Evolutionary conservation across 495 filamentous ascomycete species (phyloP).

Genomic region (Gamarada debralockiae): DNA sequence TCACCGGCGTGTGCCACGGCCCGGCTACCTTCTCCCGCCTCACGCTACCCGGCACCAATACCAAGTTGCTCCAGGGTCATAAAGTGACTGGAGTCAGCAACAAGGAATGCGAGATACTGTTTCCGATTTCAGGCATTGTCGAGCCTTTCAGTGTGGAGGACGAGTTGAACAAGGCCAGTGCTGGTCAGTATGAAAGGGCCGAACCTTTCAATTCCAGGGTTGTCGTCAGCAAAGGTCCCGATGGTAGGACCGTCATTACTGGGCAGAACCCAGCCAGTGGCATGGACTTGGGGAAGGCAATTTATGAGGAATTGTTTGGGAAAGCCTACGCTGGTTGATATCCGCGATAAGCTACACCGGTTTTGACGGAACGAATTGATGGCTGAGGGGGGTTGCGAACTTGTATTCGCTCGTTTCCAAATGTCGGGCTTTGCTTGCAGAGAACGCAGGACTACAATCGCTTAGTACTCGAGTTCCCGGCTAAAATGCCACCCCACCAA

Average conservation of each 20-base stretch:
- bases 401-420: no score
- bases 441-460: no score
- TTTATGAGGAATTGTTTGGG: no score
- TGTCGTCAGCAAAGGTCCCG: slow-evolving; percentile 50
- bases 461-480: no score
- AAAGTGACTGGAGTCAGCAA: slow-evolving; percentile 67
- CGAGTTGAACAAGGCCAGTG: slow-evolving; percentile 43
- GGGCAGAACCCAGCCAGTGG: slow-evolving; percentile 74
- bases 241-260: slow-evolving; percentile 60
- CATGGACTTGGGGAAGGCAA: slow-evolving; percentile 40
- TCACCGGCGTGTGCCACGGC: slow-evolving; percentile 68
- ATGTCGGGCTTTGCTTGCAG: no score
- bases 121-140: slow-evolving; percentile 34
- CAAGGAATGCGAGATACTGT: slow-evolving; percentile 52
- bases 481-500: no score
- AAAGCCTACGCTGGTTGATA: no score
- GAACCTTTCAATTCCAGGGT: slow-evolving; percentile 54
- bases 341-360: no score
- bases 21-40: slow-evolving; percentile 59
- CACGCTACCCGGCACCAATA: slow-evolving; percentile 41
- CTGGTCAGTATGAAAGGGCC: slow-evolving; percentile 56
- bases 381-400: no score
- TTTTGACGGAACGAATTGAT: no score
- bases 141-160: slow-evolving; percentile 68
- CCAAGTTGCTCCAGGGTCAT: slow-evolving; percentile 45